A percentile compares a stretch with the other conserved stretches of the same genome.
These are phyloP conservation scores for Cucurbita ficifolia DNA, from an alignment of 306 rosid genomes.

Conservation along the genomic window DNA sequence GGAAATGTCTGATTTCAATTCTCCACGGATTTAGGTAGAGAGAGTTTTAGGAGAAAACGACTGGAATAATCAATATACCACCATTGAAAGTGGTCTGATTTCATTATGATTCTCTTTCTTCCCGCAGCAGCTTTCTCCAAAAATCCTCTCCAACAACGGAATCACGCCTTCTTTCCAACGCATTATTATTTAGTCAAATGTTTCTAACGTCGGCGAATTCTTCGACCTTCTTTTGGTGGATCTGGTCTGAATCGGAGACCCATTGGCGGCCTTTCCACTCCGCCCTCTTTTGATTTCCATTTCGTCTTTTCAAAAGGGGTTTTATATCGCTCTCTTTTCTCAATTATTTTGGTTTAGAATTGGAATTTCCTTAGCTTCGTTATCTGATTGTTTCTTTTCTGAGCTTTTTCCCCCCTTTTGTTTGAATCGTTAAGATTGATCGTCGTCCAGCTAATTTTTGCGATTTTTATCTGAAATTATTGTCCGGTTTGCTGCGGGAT, in stretches of 20 bases:
- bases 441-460: conserved; percentile 4
- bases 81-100: background rate
- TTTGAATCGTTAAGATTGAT: conserved; percentile 1
- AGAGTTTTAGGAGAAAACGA: background rate
- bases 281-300: conserved; percentile 2
- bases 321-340: background rate
- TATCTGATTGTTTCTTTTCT: background rate
- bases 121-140: background rate
- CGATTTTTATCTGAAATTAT: conserved; percentile 10
- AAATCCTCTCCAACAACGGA: background rate
- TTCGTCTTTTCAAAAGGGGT: background rate
- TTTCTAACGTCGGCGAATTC: background rate
- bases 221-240: conserved; percentile 26
- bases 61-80: background rate
- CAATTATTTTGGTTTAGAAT: conserved; percentile 3
- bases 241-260: conserved; percentile 26
- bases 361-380: conserved; percentile 11
- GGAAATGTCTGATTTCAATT: background rate
- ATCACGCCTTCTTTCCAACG: background rate
- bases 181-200: background rate
- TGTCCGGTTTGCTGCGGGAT: conserved; percentile 15
- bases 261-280: conserved; percentile 11
- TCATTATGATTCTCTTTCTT: background rate
- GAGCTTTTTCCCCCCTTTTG: conserved; percentile 8
- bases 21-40: background rate